Evolutionary conservation across 345 rosid species (phyloP).

Genomic region (Eucalyptus marginata): DNA sequence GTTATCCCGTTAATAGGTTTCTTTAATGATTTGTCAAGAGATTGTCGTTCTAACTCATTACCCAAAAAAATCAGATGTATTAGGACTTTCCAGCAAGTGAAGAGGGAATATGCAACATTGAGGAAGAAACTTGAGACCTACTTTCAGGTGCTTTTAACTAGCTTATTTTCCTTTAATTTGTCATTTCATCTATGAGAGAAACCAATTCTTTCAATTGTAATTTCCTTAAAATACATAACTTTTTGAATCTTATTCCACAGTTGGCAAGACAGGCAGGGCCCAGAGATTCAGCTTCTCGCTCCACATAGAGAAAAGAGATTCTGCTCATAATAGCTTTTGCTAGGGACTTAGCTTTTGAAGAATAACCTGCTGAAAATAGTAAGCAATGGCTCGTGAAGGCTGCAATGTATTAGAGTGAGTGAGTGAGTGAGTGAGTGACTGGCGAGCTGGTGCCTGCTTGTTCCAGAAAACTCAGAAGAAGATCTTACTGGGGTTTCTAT

Average conservation of each 20-base stretch:
- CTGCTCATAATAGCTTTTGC: background rate
- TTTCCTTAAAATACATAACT: background rate
- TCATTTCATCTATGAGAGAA: background rate
- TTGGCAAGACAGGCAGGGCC: conserved; percentile 82
- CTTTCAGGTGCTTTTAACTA: conserved; percentile 41
- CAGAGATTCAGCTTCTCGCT: conserved; percentile 36
- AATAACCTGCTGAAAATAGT: background rate
- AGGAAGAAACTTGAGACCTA: conserved; percentile 77
- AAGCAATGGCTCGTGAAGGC: background rate
- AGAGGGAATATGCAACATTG: conserved; percentile 68
- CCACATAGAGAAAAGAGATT: conserved; percentile 16
- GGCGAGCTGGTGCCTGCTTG: background rate
- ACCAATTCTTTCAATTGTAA: background rate
- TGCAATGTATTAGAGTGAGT: background rate
- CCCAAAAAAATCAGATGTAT: conserved; percentile 29
- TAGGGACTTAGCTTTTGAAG: background rate
- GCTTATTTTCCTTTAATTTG: background rate
- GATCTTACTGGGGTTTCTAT: background rate
- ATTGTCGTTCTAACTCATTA: background rate
- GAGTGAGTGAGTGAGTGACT: background rate
- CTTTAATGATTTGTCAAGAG: background rate
- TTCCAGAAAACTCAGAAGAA: background rate
- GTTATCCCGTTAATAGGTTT: background rate
- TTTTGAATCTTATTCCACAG: conserved; percentile 15
- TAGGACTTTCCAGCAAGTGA: conserved; percentile 73